Conservation (phyloP, 441 rosid species). For the Eutrema salsugineum region DNA sequence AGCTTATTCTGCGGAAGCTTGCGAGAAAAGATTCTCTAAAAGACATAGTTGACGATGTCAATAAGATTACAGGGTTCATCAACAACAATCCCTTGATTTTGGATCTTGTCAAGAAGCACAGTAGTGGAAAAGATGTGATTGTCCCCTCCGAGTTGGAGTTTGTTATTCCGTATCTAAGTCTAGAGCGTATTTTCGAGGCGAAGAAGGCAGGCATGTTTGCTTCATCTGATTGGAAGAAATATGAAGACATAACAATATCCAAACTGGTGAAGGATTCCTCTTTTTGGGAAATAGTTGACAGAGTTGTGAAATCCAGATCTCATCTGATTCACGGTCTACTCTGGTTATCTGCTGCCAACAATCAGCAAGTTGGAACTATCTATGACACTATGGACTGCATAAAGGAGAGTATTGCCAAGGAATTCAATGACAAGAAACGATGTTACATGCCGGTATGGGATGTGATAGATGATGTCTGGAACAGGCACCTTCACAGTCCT, state of each 20-base stretch:
- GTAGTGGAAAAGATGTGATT: slow-evolving; percentile 18
- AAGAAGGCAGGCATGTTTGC: slow-evolving; percentile 37
- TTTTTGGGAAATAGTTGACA: slow-evolving; percentile 48
- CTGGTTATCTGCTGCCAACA: slow-evolving; percentile 30
- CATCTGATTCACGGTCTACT: slow-evolving; percentile 40
- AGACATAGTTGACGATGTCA: slow-evolving; percentile 34
- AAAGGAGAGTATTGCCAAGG: slow-evolving; percentile 43
- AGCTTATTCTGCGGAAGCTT: slow-evolving; percentile 46
- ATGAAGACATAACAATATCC: slow-evolving; percentile 32
- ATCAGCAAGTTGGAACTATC: slow-evolving; percentile 44
- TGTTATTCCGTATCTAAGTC: slow-evolving; percentile 35
- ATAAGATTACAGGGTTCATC: slow-evolving; percentile 38
- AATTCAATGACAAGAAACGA: slow-evolving; percentile 23
- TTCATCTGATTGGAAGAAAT: slow-evolving; percentile 37
- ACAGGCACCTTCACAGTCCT: slow-evolving; percentile 46
- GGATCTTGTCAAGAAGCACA: slow-evolving; percentile 29
- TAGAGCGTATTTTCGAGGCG: slow-evolving; percentile 41
- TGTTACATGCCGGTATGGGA: slow-evolving; percentile 47
- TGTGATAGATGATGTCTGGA: slow-evolving; percentile 59
- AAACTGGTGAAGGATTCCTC: slow-evolving; percentile 32
- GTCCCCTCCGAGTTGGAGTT: slow-evolving; percentile 35
- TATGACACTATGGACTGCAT: slow-evolving; percentile 57
- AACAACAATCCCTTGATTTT: slow-evolving; percentile 27
- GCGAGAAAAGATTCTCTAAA: slow-evolving; percentile 21
- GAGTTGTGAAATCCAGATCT: slow-evolving; percentile 35